Conservation (phyloP, 768 basidiomycete genomes). For the Xerocomellus amylosporus region DNA sequence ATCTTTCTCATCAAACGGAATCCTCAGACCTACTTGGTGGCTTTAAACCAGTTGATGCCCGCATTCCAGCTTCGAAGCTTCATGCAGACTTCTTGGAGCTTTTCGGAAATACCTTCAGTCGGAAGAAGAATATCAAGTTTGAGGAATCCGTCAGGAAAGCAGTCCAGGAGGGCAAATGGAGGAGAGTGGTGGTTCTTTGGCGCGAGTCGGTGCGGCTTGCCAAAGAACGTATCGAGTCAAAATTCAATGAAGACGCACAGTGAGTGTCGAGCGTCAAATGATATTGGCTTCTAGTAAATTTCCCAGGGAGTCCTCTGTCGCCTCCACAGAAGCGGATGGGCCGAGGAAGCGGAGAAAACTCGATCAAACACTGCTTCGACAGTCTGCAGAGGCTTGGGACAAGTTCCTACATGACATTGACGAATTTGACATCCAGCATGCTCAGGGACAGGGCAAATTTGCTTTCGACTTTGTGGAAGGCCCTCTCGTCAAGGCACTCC, state of each 20-base stretch:
- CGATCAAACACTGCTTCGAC: constrained; percentile 40
- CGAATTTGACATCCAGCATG: constrained; percentile 85
- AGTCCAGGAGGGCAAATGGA: constrained; percentile 82
- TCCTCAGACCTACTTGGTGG: constrained; percentile 92
- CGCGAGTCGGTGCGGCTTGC: constrained; percentile 71
- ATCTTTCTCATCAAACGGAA: constrained; percentile 95
- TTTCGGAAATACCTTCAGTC: constrained; percentile 85
- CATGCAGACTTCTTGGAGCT: constrained; percentile 75
- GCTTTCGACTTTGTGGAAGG: constrained; percentile 96
- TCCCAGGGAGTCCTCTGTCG: constrained; percentile 19
- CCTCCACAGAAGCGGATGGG: constrained; percentile 38
- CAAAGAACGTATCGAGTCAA: constrained; percentile 54
- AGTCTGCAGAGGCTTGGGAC: constrained; percentile 59
- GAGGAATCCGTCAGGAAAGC: constrained; percentile 80
- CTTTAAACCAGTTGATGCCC: constrained; percentile 92
- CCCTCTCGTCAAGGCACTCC: constrained; percentile 87
- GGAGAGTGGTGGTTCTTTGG: constrained; percentile 79
- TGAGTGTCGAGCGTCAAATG: constrained; percentile 9
- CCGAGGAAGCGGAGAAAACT: constrained; percentile 74
- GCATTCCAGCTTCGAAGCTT: constrained; percentile 67
- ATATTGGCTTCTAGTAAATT: not conserved
- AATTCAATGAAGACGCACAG: constrained; percentile 27
- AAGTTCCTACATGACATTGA: constrained; percentile 64
- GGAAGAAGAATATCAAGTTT: constrained; percentile 85
- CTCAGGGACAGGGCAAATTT: constrained; percentile 84